Percentiles rank a stretch among this genome's conserved stretches.
phyloP scores from a whole-genome alignment of 2,329 filamentous ascomycete species.

The Lizonia empirigonia region DNA sequence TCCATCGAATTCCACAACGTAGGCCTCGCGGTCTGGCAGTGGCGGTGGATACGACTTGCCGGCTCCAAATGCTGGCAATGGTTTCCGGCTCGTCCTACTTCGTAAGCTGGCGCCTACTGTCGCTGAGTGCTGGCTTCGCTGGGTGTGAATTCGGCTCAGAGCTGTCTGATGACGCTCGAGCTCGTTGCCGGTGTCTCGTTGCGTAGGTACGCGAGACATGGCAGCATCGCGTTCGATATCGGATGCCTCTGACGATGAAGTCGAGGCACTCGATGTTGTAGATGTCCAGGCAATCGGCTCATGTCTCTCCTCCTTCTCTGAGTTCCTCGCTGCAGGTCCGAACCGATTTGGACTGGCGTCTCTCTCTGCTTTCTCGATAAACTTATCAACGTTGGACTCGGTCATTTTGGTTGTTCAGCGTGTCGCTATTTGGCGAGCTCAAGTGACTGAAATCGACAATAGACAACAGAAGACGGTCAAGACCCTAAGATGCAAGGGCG shows the following conservation, averaged over 20 bases:
- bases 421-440: slow-evolving; percentile 4
- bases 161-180: slow-evolving; percentile 72
- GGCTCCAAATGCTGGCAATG: slow-evolving; percentile 71
- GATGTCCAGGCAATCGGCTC: slow-evolving; percentile 62
- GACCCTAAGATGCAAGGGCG: background rate
- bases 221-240: slow-evolving; percentile 47
- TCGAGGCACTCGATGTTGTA: slow-evolving; percentile 57
- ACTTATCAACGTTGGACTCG: slow-evolving; percentile 56
- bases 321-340: slow-evolving; percentile 46
- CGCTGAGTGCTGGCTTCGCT: slow-evolving; percentile 70
- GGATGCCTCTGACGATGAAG: slow-evolving; percentile 52
- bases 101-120: slow-evolving; percentile 67
- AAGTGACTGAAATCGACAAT: background rate
- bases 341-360: slow-evolving; percentile 57
- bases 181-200: slow-evolving; percentile 57
- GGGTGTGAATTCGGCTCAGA: slow-evolving; percentile 73
- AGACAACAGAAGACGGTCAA: background rate
- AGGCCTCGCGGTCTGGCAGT: slow-evolving; percentile 70
- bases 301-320: slow-evolving; percentile 49
- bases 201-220: slow-evolving; percentile 68
- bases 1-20: slow-evolving; percentile 74
- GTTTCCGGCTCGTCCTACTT: slow-evolving; percentile 59
- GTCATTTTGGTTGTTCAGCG: slow-evolving; percentile 49
- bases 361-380: slow-evolving; percentile 60
- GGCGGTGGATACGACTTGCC: slow-evolving; percentile 76